Conservation (phyloP, 2,329 filamentous ascomycete genomes). For the Didymella pomorum region DNA sequence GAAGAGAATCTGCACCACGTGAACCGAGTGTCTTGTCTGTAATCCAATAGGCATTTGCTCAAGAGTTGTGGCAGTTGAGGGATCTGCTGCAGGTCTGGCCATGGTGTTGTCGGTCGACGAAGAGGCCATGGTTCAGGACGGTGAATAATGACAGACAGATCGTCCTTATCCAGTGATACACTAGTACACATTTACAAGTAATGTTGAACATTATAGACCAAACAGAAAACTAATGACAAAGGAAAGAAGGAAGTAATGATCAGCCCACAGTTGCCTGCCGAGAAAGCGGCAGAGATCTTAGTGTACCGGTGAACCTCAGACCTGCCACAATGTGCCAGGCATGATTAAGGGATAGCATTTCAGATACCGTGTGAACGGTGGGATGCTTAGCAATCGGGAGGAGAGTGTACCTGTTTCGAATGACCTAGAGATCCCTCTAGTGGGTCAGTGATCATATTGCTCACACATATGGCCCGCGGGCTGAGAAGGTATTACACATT, state of each 20-base stretch:
- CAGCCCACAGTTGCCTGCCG: background rate
- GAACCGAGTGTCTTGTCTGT: background rate
- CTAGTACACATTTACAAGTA: background rate
- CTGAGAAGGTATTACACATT: conserved; percentile 2
- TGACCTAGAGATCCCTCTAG: background rate
- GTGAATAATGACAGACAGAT: background rate
- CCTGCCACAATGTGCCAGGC: background rate
- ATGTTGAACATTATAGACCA: background rate
- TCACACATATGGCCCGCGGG: background rate
- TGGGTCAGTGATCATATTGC: background rate
- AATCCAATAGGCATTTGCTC: background rate
- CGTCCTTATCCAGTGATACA: background rate
- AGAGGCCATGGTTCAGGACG: background rate
- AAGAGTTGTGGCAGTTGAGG: background rate
- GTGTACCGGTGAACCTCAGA: background rate
- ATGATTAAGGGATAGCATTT: background rate
- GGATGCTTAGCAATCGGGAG: background rate
- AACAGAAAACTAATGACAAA: background rate
- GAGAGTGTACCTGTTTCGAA: background rate
- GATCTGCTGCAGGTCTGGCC: background rate
- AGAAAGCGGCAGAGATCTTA: background rate
- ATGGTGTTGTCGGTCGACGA: background rate
- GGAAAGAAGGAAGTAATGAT: background rate
- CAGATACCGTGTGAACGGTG: background rate
- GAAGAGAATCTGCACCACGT: background rate